Base-by-base conservation (phyloP, 1,284 basidiomycete species). In the Cystobasidium sp. region DNA sequence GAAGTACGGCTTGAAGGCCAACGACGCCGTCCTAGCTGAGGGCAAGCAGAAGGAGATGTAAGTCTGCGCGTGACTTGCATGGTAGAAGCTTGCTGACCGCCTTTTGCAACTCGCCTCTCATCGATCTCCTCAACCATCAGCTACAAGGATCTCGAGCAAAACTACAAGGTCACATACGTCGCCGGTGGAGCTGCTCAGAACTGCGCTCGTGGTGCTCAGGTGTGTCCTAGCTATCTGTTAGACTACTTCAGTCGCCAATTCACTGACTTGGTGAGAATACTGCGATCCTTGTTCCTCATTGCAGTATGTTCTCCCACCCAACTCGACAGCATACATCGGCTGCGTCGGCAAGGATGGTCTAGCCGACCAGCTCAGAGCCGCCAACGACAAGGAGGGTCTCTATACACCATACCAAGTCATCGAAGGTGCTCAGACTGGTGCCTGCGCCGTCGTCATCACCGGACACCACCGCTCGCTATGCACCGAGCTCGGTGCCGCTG, bases 181-280 rank as follows among this genome's bases (percentile, higher is more conserved):
- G 96, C 97, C 61, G 97, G 97, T 75, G 97, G 97, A 81, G 96
- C 95, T 51, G 89, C 94, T 31, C 97, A 99, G 84, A 99, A 99
- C 82, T 89, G 94, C 78, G 95, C 96, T 74, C 91, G 97, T 75
- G 94, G 90, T 78, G 96, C 95, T 79, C 93, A 97, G 75, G 93
- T 97, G 84, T 81, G 93, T 88, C 1, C 62, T 80, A 18, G 78
- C 77, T 3, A 56, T 20, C 7, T 31, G 20, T 43, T 14, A 22
- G 22, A 62, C 16, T 46, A 66, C 51, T 22, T 16, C 37, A 2
- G 39, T 12, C 18, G 16, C 24, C 20, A 14, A 2, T 51, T 59
- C 8, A 7, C 46, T 24, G 52, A 52, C 9, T 18, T 18, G 47
- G 20, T 31, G 55, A 75, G 46, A 76, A 62, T 37, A 10, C 47